phyloP scores from a whole-genome alignment of 1,284 basidiomycete genomes.

The Ganoderma multipileum region DNA sequence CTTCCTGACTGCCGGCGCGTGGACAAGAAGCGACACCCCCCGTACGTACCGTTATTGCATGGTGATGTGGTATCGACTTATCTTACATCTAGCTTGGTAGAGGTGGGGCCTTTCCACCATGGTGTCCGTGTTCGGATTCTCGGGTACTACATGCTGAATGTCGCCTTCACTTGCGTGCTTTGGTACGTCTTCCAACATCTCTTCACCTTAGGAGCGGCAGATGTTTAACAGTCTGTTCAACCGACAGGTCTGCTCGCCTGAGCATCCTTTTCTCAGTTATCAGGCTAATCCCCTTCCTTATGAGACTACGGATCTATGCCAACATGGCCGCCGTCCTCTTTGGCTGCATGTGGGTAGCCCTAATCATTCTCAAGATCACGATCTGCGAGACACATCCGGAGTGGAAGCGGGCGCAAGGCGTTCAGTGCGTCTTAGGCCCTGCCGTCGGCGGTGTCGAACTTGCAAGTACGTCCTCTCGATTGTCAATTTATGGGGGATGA shows the following conservation, averaged over 20 bases:
- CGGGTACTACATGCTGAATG: constrained; percentile 39
- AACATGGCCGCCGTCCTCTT: constrained; percentile 31
- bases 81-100: constrained; percentile 3
- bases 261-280: constrained; percentile 41
- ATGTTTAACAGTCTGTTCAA: no score
- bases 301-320: constrained; percentile 31
- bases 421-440: constrained; percentile 39
- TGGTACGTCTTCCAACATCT: constrained; percentile 31
- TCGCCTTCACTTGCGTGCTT: constrained; percentile 38
- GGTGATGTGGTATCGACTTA: neutral
- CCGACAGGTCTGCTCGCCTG: constrained; percentile 38
- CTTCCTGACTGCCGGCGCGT: constrained; percentile 36
- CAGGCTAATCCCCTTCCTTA: constrained; percentile 37
- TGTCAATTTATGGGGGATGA: neutral
- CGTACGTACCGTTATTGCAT: constrained; percentile 9
- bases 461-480: constrained; percentile 31
- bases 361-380: constrained; percentile 35
- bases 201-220: neutral
- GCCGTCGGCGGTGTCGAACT: constrained; percentile 37
- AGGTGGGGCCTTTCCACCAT: constrained; percentile 25
- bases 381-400: constrained; percentile 33
- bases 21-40: constrained; percentile 37
- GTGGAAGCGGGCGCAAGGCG: constrained; percentile 33
- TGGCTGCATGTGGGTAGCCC: constrained; percentile 35
- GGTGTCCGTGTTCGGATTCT: constrained; percentile 32